Evolutionary conservation across 768 basidiomycete genomes (phyloP), one percentile per base, ranked within the genome.

Genomic region (Trametes punicea): DNA sequence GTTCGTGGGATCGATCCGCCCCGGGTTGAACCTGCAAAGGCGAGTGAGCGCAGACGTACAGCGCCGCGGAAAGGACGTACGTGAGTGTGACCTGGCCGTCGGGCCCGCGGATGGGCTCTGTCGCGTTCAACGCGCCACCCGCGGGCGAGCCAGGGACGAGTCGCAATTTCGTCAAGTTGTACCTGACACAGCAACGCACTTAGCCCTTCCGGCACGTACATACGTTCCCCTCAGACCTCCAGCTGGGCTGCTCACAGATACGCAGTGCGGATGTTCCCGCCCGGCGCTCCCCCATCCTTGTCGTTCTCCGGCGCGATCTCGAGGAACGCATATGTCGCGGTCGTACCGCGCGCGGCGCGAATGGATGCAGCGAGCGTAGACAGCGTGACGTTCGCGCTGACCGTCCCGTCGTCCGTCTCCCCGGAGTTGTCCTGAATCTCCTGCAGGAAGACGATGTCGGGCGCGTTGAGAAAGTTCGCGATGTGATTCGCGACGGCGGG

Each of bases 351-450:
- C 15, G 61, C 65, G 9, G 64, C 66, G 27, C 70, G 69, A 62
- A 84, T 81, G 16, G 79, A 75, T 18, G 70, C 69, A 9, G 76
- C 73, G 23, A 85, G 67, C 18, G 70, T 79, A 29, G 73, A 64
- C 26, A 85, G 70, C 8, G 83, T 85, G 46, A 80, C 59, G 63
- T 79, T 78, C 7, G 79, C 81, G 51, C 63, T 69, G 45, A 83
- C 80, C 9, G 73, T 74, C 36, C 83, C 83, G 63, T 83, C 76
- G 62, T 84, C 68, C 0, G 65, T 77, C 6, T 72, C 59, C 2
- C 82, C 82, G 1, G 73, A 74, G 67, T 82, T 78, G 66, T 84
- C 83, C 63, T 84, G 82, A n/a, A 86, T 79, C 60, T 86, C 83
- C 67, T 85, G 83, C 13, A 86, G 55, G 68, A 84, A 83, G 64